Conservation (phyloP, 164 flowering plant species). For the Nelumbo lutea region DNA sequence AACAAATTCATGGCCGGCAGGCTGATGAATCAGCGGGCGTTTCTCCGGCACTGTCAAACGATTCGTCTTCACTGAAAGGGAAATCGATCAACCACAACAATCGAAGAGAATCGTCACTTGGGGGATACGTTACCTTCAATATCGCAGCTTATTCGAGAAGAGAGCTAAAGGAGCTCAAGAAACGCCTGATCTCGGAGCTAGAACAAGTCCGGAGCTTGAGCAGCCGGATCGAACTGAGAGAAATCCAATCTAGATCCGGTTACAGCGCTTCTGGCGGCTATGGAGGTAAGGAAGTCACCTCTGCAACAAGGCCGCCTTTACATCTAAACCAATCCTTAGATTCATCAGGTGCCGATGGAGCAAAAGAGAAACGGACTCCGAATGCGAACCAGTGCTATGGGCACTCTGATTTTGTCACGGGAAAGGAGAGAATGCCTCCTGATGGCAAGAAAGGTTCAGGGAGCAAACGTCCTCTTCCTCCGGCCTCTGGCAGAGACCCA, state of each 20-base stretch:
- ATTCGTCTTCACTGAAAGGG: constrained; percentile 21
- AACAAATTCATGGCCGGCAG: constrained; percentile 15
- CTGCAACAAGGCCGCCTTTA: constrained; percentile 7
- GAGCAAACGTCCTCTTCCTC: constrained; percentile 35
- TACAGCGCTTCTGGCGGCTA: constrained; percentile 14
- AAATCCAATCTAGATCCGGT: constrained; percentile 27
- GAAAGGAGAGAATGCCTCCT: constrained; percentile 19
- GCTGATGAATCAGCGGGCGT: constrained; percentile 1
- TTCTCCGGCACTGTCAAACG: constrained; percentile 13
- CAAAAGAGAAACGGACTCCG: constrained; percentile 23
- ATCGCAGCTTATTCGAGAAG: constrained; percentile 33
- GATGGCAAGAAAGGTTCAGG: constrained; percentile 36
- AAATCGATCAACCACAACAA: constrained; percentile 13
- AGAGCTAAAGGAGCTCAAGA: constrained; percentile 49
- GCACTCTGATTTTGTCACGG: constrained; percentile 7
- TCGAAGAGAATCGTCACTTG: constrained; percentile 1
- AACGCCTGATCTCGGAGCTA: constrained; percentile 45
- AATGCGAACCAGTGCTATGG: constrained; percentile 15
- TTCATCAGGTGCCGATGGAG: constrained; percentile 4
- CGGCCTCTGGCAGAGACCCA: constrained; percentile 19
- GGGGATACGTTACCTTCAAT: constrained; percentile 30
- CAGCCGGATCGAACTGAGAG: constrained; percentile 48
- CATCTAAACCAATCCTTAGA: neutral
- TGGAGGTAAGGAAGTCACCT: constrained; percentile 10
- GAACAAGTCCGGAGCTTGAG: constrained; percentile 45